phyloP scores from a whole-genome alignment of 345 rosid genomes.

The Physaria fendleri region DNA sequence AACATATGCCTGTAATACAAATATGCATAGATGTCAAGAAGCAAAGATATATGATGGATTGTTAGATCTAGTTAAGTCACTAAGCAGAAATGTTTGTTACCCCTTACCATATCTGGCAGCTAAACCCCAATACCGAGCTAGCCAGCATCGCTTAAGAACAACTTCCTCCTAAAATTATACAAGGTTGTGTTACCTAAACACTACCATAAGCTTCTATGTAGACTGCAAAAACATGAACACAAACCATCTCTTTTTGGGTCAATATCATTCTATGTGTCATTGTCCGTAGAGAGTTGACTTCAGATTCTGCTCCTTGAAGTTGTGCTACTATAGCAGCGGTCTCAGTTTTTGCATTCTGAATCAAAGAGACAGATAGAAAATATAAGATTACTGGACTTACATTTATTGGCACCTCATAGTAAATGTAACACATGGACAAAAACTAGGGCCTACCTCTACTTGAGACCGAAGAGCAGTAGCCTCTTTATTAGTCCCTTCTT shows the following conservation, averaged over 20 bases:
- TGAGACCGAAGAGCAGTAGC: slow-evolving; percentile 56
- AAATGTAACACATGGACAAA: background rate
- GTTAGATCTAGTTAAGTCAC: background rate
- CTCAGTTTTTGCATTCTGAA: slow-evolving; percentile 66
- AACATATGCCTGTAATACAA: slow-evolving; percentile 68
- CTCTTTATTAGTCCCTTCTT: slow-evolving; percentile 56
- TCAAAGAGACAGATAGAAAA: slow-evolving; percentile 29
- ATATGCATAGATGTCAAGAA: slow-evolving; percentile 11
- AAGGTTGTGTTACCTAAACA: slow-evolving; percentile 3
- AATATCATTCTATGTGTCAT: slow-evolving; percentile 98
- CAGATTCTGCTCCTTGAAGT: slow-evolving; percentile 75
- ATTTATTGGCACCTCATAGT: background rate
- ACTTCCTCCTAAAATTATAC: slow-evolving; percentile 85
- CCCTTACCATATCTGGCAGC: slow-evolving; percentile 82
- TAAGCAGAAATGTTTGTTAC: slow-evolving; percentile 11
- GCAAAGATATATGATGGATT: background rate
- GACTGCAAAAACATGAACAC: slow-evolving; percentile 26
- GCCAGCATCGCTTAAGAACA: slow-evolving; percentile 99
- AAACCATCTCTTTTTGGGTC: slow-evolving; percentile 96
- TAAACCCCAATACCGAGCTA: slow-evolving; percentile 98
- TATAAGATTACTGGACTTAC: background rate
- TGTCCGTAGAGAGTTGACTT: slow-evolving; percentile 65
- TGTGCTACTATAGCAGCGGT: slow-evolving; percentile 45
- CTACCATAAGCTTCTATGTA: background rate
- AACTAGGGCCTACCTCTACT: slow-evolving; percentile 52